A percentile compares a stretch with the other conserved stretches of the same genome.
Evolutionary conservation across 2,329 filamentous ascomycete genomes (phyloP).

Genomic region (Didymellaceae sp.): DNA sequence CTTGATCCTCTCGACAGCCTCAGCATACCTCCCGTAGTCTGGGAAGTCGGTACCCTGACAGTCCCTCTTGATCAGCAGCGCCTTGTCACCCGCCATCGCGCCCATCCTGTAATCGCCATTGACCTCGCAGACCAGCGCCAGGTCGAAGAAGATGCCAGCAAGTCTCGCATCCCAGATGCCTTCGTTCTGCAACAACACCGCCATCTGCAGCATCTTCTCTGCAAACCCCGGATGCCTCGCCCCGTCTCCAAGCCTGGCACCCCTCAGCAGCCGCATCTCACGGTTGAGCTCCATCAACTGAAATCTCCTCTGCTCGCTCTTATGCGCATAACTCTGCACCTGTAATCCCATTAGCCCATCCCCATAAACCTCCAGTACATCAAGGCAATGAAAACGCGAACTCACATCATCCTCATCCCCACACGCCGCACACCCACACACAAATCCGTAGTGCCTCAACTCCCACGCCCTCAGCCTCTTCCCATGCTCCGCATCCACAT

Average conservation of each 20-base stretch:
- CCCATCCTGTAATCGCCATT: constrained; percentile 32
- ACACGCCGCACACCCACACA: constrained; percentile 49
- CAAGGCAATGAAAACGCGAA: not conserved
- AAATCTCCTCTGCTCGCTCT: constrained; percentile 41
- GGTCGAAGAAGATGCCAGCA: constrained; percentile 40
- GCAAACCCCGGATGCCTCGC: constrained; percentile 23
- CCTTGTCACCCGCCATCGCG: constrained; percentile 28
- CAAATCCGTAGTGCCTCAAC: constrained; percentile 47
- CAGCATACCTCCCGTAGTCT: constrained; percentile 31
- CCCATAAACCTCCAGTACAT: not conserved
- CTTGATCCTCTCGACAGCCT: constrained; percentile 31
- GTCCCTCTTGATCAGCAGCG: constrained; percentile 35
- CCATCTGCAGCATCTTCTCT: constrained; percentile 35
- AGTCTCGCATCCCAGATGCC: constrained; percentile 32
- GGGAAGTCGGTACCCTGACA: constrained; percentile 39
- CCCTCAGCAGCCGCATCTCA: constrained; percentile 32
- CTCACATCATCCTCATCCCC: constrained; percentile 32
- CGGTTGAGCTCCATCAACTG: constrained; percentile 43
- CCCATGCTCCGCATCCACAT: constrained; percentile 46
- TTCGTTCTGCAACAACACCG: constrained; percentile 36
- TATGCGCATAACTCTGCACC: constrained; percentile 29
- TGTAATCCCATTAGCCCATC: not conserved
- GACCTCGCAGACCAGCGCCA: constrained; percentile 41
- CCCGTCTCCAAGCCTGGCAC: constrained; percentile 20
- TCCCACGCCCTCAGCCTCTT: constrained; percentile 39